Evolutionary conservation across 2,329 filamentous ascomycete species (phyloP).

Genomic region (Botryotinia convoluta): DNA sequence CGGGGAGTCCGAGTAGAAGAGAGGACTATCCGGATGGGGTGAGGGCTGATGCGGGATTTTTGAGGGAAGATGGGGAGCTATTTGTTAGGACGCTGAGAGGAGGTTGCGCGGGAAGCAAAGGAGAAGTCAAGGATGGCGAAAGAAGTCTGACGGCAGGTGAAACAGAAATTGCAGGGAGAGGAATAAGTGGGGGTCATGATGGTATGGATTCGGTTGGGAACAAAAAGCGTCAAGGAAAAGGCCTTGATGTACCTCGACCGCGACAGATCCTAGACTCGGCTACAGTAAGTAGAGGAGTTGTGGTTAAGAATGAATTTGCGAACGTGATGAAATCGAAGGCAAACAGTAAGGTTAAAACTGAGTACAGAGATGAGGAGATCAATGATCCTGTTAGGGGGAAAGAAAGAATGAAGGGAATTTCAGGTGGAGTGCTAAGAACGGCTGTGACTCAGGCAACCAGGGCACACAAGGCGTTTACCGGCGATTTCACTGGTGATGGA

Average conservation of each 20-base stretch:
- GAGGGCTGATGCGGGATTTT: slow-evolving; percentile 14
- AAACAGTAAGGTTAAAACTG: neutral
- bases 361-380: neutral
- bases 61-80: slow-evolving; percentile 17
- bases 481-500: neutral
- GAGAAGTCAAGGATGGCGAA: neutral
- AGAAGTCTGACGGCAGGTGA: neutral
- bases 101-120: neutral
- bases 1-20: neutral
- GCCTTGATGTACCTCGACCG: neutral
- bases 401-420: neutral
- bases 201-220: neutral
- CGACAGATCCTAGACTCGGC: neutral
- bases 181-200: neutral
- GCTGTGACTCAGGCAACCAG: neutral
- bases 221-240: neutral
- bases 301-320: neutral
- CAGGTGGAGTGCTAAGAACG: too few species aligned
- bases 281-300: neutral
- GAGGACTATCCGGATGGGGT: slow-evolving; percentile 15
- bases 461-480: neutral
- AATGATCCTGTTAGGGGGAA: neutral
- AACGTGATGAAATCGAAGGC: neutral
- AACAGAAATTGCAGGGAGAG: neutral
- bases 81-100: slow-evolving; percentile 3